Conservation (phyloP, 1,284 basidiomycete species). For the Boletus semigastroideus region DNA sequence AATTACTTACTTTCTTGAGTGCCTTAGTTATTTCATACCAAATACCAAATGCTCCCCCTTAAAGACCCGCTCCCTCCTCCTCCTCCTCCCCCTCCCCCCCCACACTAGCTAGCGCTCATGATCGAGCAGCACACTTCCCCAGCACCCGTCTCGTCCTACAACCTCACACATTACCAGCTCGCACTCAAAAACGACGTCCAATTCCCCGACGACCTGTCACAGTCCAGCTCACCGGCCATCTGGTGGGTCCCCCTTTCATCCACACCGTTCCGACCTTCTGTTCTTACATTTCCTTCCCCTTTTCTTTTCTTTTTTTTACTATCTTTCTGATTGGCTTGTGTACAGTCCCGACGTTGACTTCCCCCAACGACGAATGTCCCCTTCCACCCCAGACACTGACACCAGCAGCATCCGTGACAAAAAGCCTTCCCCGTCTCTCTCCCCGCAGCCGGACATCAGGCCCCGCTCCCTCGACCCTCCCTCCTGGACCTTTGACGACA, state of each 20-base stretch:
- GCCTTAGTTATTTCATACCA: constrained; percentile 37
- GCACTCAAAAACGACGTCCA: constrained; percentile 46
- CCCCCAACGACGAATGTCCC: constrained; percentile 58
- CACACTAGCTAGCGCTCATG: constrained; percentile 31
- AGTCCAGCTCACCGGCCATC: constrained; percentile 48
- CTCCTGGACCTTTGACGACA: constrained; percentile 41
- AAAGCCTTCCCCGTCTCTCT: constrained; percentile 52
- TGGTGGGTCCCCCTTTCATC: constrained; percentile 39
- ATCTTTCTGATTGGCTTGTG: constrained; percentile 12
- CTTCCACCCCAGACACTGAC: constrained; percentile 63
- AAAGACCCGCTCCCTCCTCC: constrained; percentile 18
- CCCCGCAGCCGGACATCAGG: constrained; percentile 50
- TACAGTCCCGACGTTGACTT: constrained; percentile 48
- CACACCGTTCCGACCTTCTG: constrained; percentile 19
- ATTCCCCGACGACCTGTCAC: constrained; percentile 47
- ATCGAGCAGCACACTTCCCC: constrained; percentile 41
- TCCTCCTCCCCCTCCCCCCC: constrained; percentile 16
- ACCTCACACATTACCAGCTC: constrained; percentile 62
- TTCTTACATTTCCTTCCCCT: constrained; percentile 10
- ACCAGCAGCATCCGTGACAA: constrained; percentile 56
- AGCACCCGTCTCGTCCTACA: constrained; percentile 53
- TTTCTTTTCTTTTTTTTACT: not conserved
- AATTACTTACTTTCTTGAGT: constrained; percentile 33
- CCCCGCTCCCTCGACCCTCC: constrained; percentile 33
- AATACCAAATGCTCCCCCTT: constrained; percentile 6